These are phyloP conservation scores for Apophysomyces elegans DNA, from an alignment of 371 early-diverging fungal genomes.

Conservation along the genomic window DNA sequence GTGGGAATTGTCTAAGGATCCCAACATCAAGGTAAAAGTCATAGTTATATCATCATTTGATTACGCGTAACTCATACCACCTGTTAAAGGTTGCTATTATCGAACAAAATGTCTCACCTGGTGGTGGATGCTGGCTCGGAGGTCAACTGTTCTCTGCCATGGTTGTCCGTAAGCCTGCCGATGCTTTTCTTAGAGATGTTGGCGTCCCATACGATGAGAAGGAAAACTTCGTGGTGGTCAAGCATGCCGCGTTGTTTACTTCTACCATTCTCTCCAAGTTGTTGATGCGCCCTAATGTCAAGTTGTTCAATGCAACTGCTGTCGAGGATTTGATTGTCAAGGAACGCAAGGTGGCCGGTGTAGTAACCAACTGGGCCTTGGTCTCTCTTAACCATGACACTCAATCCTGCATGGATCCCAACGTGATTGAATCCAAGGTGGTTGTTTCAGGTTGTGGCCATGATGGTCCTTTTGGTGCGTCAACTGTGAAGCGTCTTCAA, in stretches of 20 bases:
- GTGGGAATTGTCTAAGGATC: slow-evolving; percentile 71
- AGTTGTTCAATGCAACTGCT: slow-evolving; percentile 81
- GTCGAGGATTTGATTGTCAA: slow-evolving; percentile 78
- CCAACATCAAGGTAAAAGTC: slow-evolving; percentile 33
- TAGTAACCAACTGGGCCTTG: slow-evolving; percentile 81
- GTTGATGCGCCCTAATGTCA: slow-evolving; percentile 69
- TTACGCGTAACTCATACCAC: neutral
- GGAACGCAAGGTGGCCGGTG: slow-evolving; percentile 55
- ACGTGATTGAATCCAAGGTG: slow-evolving; percentile 72
- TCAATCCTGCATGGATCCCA: slow-evolving; percentile 83
- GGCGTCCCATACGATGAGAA: slow-evolving; percentile 76
- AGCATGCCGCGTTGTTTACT: slow-evolving; percentile 78
- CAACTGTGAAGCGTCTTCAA: slow-evolving; percentile 71
- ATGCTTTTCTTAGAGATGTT: slow-evolving; percentile 67
- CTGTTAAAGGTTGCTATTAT: slow-evolving; percentile 65
- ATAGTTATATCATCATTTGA: neutral
- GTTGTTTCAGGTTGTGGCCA: slow-evolving; percentile 76
- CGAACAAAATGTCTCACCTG: slow-evolving; percentile 70
- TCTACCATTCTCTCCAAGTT: slow-evolving; percentile 75
- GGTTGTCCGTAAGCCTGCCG: slow-evolving; percentile 75
- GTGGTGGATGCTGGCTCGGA: slow-evolving; percentile 80
- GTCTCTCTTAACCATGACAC: slow-evolving; percentile 70
- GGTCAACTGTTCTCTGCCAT: slow-evolving; percentile 76
- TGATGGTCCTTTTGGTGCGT: slow-evolving; percentile 78
- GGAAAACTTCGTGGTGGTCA: slow-evolving; percentile 75